A percentile compares a stretch with the other conserved stretches of the same genome.
Evolutionary conservation across 148 eudicot species (phyloP).

Genomic region (Rhododendron vialii): DNA sequence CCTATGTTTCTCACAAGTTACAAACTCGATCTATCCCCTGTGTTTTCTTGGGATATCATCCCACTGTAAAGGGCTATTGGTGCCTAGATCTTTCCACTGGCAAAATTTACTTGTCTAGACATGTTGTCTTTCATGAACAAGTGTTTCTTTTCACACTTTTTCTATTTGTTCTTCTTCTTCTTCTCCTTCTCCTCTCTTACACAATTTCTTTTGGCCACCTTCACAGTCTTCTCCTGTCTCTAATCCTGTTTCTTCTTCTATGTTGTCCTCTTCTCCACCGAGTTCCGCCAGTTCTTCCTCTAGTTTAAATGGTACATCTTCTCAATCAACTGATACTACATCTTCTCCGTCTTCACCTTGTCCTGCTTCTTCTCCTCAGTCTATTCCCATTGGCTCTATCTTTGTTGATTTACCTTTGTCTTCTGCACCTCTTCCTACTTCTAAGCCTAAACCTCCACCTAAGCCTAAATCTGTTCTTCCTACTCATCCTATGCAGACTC

Average conservation of each 20-base stretch:
- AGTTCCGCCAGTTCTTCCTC: too few species aligned
- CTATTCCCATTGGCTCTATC: too few species aligned
- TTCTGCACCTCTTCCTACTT: too few species aligned
- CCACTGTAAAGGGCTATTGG: not conserved
- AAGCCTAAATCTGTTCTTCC: not conserved
- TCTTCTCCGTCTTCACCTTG: too few species aligned
- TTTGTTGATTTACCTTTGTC: not conserved
- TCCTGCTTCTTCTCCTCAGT: too few species aligned
- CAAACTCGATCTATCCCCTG: not conserved
- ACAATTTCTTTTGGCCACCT: too few species aligned
- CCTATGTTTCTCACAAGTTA: not conserved
- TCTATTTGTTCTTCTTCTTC: not conserved
- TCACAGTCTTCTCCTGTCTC: too few species aligned
- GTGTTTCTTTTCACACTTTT: not conserved
- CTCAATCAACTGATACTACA: too few species aligned
- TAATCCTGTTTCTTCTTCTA: too few species aligned
- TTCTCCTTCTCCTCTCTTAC: not conserved
- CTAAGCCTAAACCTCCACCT: not conserved
- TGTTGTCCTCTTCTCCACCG: too few species aligned
- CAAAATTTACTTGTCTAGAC: not conserved
- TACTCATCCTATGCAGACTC: not conserved
- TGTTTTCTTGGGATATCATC: not conserved
- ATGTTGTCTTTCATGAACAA: not conserved
- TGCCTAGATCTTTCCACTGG: not conserved
- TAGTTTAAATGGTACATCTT: too few species aligned